These are phyloP conservation scores for Picea sitchensis DNA, from an alignment of 75 land plant species.

Conservation along the genomic window DNA sequence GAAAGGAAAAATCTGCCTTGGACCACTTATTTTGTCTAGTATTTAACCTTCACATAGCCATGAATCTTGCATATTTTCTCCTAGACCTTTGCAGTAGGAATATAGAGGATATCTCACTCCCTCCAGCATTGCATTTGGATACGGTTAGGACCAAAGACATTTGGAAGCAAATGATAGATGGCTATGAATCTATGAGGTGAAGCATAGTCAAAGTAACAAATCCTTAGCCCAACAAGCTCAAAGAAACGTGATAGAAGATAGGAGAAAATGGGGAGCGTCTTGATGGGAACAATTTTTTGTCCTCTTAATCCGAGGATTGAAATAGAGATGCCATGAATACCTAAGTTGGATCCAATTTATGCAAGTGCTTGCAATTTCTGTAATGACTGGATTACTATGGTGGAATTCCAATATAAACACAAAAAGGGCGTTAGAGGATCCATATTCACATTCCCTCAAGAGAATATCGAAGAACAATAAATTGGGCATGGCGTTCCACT, in stretches of 20 bases:
- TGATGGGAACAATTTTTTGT: slow-evolving; percentile 59
- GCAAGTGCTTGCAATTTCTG: slow-evolving; percentile 32
- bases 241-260: background rate
- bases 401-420: slow-evolving; percentile 26
- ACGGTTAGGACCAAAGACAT: slow-evolving; percentile 4
- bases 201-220: slow-evolving; percentile 4
- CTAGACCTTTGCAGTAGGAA: slow-evolving; percentile 26
- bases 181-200: slow-evolving; percentile 5
- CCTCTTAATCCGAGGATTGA: slow-evolving; percentile 42
- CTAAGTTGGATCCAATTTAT: slow-evolving; percentile 32
- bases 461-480: background rate
- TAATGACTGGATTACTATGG: slow-evolving; percentile 48
- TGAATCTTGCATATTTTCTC: slow-evolving; percentile 36
- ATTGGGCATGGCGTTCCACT: no score
- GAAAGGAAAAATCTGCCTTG: slow-evolving; percentile 11
- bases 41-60: slow-evolving; percentile 5
- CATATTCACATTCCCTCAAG: slow-evolving; percentile 29
- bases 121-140: background rate
- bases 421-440: background rate
- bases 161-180: slow-evolving; percentile 9
- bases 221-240: background rate
- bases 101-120: slow-evolving; percentile 11
- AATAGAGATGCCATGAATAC: slow-evolving; percentile 54
- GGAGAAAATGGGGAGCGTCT: slow-evolving; percentile 31
- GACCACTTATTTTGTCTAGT: slow-evolving; percentile 16